Conservation (phyloP, 768 basidiomycete genomes). For the Lactarius akahatsu region DNA sequence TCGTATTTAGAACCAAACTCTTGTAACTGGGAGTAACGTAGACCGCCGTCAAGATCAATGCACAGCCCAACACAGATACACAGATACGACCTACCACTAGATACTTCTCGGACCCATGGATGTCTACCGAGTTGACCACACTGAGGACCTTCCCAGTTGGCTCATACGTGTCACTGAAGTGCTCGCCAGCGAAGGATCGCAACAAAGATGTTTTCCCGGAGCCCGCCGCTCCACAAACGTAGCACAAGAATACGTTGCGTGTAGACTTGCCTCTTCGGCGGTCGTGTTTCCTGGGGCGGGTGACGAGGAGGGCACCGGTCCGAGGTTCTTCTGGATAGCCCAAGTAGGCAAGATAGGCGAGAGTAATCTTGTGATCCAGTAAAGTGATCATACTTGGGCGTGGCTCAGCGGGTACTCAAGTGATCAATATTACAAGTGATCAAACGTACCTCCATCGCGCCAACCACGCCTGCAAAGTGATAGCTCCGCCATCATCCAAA, state of each 20-base stretch:
- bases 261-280: slow-evolving; percentile 85
- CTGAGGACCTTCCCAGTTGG: slow-evolving; percentile 88
- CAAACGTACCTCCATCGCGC: slow-evolving; percentile 90
- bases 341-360: slow-evolving; percentile 93
- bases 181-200: slow-evolving; percentile 82
- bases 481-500: slow-evolving; percentile 81
- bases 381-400: slow-evolving; percentile 87
- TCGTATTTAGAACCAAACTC: slow-evolving; percentile 98
- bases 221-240: slow-evolving; percentile 93
- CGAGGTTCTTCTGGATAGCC: slow-evolving; percentile 80
- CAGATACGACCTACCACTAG: slow-evolving; percentile 69
- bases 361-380: slow-evolving; percentile 86
- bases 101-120: slow-evolving; percentile 93
- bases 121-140: slow-evolving; percentile 94
- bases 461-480: slow-evolving; percentile 97
- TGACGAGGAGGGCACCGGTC: slow-evolving; percentile 84
- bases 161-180: slow-evolving; percentile 71
- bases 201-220: slow-evolving; percentile 91
- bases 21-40: slow-evolving; percentile 64
- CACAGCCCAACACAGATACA: background rate
- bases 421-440: background rate
- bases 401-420: background rate
- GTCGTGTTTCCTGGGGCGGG: slow-evolving; percentile 79
- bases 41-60: slow-evolving; percentile 10
- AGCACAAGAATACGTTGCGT: slow-evolving; percentile 89